Conservation (phyloP, 306 rosid genomes). For the Cicer bijugum region DNA sequence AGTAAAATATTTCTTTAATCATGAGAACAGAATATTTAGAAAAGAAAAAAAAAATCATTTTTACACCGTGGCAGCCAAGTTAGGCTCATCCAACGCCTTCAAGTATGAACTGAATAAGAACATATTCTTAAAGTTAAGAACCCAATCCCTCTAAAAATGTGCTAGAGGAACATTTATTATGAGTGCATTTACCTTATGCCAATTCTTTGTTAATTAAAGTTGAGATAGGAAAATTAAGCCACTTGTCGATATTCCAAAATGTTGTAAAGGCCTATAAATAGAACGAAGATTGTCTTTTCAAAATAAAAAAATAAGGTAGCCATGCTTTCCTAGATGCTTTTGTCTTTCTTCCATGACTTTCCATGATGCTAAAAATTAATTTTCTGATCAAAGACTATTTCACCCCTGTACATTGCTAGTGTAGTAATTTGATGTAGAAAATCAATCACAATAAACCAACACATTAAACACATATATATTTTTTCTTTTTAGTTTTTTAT, state of each 20-base stretch:
- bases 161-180: slow-evolving; percentile 35
- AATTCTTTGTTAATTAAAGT: slow-evolving; percentile 44
- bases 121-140: slow-evolving; percentile 15
- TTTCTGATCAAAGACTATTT: slow-evolving; percentile 1
- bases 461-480: too few relatives aligned
- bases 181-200: slow-evolving; percentile 47
- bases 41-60: not conserved
- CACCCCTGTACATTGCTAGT: slow-evolving; percentile 29
- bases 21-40: not conserved
- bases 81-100: not conserved
- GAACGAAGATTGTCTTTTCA: slow-evolving; percentile 61
- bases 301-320: slow-evolving; percentile 11
- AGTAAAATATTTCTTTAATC: not conserved
- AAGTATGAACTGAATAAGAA: not conserved
- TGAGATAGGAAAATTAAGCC: slow-evolving; percentile 26
- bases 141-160: slow-evolving; percentile 3
- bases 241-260: slow-evolving; percentile 53
- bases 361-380: not conserved
- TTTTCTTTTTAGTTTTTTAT: not conserved
- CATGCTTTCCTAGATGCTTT: slow-evolving; percentile 47
- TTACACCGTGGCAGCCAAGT: not conserved
- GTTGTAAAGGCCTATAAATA: slow-evolving; percentile 43
- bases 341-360: slow-evolving; percentile 45
- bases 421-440: slow-evolving; percentile 35
- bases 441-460: too few relatives aligned